Evolutionary conservation across 306 rosid genomes (phyloP).

Genomic region (Prunus mira): DNA sequence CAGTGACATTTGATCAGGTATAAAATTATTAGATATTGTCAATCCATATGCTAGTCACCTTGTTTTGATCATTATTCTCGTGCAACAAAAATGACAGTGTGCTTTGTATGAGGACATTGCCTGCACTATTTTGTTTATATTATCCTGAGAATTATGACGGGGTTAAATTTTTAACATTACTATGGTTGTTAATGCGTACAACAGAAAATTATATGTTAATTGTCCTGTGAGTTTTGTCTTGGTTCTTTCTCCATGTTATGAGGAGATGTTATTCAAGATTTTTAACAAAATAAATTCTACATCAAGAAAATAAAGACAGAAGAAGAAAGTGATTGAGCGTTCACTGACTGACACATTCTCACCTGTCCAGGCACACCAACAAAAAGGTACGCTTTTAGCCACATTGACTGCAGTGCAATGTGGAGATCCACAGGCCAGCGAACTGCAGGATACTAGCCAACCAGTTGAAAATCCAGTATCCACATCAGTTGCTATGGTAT

Average conservation of each 20-base stretch:
- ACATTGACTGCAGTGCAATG: conserved; percentile 10
- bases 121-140: neutral
- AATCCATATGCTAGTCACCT: neutral
- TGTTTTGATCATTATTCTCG: neutral
- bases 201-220: neutral
- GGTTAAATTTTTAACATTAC: neutral
- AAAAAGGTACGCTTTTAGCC: conserved; percentile 17
- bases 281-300: neutral
- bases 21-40: neutral
- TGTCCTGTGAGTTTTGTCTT: neutral
- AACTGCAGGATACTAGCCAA: conserved; percentile 21
- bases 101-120: neutral
- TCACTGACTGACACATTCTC: neutral
- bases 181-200: neutral
- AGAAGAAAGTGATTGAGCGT: neutral
- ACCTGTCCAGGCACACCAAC: conserved; percentile 26
- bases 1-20: conserved; percentile 33
- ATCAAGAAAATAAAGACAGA: neutral
- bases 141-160: neutral
- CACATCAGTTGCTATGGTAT: conserved; percentile 15
- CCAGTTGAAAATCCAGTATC: conserved; percentile 21
- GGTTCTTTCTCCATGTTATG: neutral
- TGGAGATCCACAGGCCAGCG: conserved; percentile 21
- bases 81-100: neutral
- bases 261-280: neutral